Base-by-base conservation (phyloP, 768 basidiomycete species). In the Boletus edulis region DNA sequence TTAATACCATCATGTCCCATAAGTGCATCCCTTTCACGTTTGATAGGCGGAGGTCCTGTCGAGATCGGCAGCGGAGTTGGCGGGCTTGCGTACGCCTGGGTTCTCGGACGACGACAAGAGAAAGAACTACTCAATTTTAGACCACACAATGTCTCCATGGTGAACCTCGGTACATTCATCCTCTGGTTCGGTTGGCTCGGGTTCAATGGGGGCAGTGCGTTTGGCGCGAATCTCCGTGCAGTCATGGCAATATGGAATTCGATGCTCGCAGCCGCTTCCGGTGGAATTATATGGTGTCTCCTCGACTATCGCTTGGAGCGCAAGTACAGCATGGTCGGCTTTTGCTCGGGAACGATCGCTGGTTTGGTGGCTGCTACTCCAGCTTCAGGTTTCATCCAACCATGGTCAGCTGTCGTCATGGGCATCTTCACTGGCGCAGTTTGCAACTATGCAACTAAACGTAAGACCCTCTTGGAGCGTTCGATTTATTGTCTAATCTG, bases 181-280 rank as follows among this genome's bases (percentile, higher is more conserved):
- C 83, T 93, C 51, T 93, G 88, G 89, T 88, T 94, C 67, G 91
- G 91, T 24, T 91, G 85, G 85, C 73, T 87, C 53, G 90, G 88
- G n/a, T 93, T 94, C 78, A 95, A 94, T 73, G 93, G 89, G 46
- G 93, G 93, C 24, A 89, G 87, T 53, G 89, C 91, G 3, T 90
- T 91, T 61, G 89, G 89, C 29, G 91, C 91, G 35, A 94, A 94
- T 72, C 76, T 95, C 39, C 86, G 93, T 47, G 92, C 91, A 3
- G 78, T 93, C 54, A 82, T 87, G 67, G 91, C 92, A 17, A 81
- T 88, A 52, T 89, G 92, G 84, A 94, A 94, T 71, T 88, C 91
- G 39, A 94, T 93, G 87, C 74, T 94, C 14, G 83, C 86, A 20
- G 88, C 90, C 37, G 87, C 91, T 3, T 84, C 89, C 57, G 91